A percentile compares a stretch with the other conserved stretches of the same genome.
phyloP scores from a whole-genome alignment of 192 early-diverging fungal species.

The Paraglomus brasilianum region DNA sequence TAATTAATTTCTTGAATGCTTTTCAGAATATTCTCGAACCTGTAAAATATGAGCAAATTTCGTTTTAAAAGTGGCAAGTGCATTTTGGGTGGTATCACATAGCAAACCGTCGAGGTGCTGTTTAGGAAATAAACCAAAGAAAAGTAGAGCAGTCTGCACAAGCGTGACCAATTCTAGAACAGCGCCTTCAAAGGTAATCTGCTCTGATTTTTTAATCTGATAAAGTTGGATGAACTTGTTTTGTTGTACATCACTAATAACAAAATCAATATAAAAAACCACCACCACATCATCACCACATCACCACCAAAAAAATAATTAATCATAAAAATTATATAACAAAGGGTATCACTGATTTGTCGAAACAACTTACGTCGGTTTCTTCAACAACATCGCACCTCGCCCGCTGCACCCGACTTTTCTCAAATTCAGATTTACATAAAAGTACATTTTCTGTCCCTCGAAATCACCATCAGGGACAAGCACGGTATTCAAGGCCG shows the following conservation, averaged over 20 bases:
- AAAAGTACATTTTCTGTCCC: constrained; percentile 34
- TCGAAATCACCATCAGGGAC: constrained; percentile 49
- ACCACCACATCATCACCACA: too few species aligned
- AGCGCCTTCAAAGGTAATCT: constrained; percentile 37
- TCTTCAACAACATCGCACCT: constrained; percentile 39
- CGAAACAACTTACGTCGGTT: constrained; percentile 36
- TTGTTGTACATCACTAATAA: constrained; percentile 38
- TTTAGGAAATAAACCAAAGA: constrained; percentile 34
- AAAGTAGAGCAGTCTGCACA: constrained; percentile 40
- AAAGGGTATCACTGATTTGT: neutral
- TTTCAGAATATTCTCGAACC: constrained; percentile 5
- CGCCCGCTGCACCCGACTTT: constrained; percentile 41
- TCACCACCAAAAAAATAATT: neutral
- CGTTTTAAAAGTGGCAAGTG: constrained; percentile 36
- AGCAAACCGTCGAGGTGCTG: constrained; percentile 45
- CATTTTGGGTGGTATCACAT: constrained; percentile 39
- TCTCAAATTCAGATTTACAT: constrained; percentile 46
- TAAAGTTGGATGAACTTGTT: constrained; percentile 45
- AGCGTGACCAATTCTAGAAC: constrained; percentile 41
- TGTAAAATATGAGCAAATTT: constrained; percentile 30
- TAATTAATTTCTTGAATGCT: neutral
- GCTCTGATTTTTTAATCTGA: constrained; percentile 33
- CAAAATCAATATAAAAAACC: neutral
- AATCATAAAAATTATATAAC: neutral
- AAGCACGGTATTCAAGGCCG: constrained; percentile 41